Evolutionary conservation across 345 rosid species (phyloP), one percentile per base, ranked within the genome.

Genomic region (Corymbia maculata): DNA sequence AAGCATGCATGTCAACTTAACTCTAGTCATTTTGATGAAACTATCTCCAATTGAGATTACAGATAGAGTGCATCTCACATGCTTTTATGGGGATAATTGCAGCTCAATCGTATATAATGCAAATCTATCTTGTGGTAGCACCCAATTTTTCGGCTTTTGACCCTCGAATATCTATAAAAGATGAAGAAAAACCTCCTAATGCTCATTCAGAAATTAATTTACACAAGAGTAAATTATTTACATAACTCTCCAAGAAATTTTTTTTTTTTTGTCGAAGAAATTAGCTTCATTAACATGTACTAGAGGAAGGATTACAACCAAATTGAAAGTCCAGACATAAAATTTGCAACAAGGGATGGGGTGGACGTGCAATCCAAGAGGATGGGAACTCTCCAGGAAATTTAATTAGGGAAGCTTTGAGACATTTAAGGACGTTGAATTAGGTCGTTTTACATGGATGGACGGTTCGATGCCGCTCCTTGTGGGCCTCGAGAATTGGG

Each of bases 71-170:
- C 21, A 17, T 70, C 45, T 32, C 9, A 70, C 45, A 70, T 42
- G 49, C 28, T 26, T 19, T 36, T 0, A 1, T 1, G 1, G 49
- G 49, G 2, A 3, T 42, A 19, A 36, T 75, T 3, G 49, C 2
- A 2, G 4, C 24, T 22, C 28, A 1, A 75, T 75, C 82, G 9
- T 75, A 49, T 7, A 21, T 17, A 75, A 49, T 0, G 14, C 0
- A 1, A 75, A 2, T 75, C 82, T 19, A 36, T 36, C 82, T 75
- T 1, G 28, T 36, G 26, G 47, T 2, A 0, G 49, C 3, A 2
- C 26, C 13, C 7, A 1, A 10, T 75, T 17, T 42, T 75, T 75
- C 49, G 42, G 8, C 82, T 17, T 42, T 75, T 3, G 28, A 42
- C 6, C 49, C 82, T 42, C 7, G 5, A 14, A 7, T 42, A 36